Evolutionary conservation across 164 flowering plant genomes (phyloP), one percentile per base, ranked within the genome.

Genomic region (Tetracentron sinense): DNA sequence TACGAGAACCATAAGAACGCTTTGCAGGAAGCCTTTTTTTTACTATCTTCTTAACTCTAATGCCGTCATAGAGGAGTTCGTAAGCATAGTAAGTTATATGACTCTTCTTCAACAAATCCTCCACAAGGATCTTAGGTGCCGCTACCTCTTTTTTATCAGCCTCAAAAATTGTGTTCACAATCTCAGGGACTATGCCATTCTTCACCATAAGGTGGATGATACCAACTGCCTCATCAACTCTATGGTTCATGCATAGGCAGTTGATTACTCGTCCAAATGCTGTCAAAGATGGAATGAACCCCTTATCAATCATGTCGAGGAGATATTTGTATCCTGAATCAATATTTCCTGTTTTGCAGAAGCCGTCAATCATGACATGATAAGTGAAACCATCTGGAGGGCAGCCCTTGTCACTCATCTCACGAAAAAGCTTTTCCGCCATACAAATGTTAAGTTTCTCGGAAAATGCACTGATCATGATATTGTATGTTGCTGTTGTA

Each of bases 91-190:
- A 88, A 55, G 85, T 86, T 70, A 90, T 83, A 73, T 73, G 70
- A 54, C 88, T 59, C 70, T 83, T 88, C 81, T 77, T 92, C 75
- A 92, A 68, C 78, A 92, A 65, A 60, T 90, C 85, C 49, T 90
- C 94, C 62, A 93, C 81, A 49, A 90, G 81, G 58, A 93, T 85
- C 77, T 90, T 93, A 26, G 98, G 96, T 59, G 95, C 93, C 16
- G 90, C 96, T n/a, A 86, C 71, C 68, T 62, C 84, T 80, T 54
- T 89, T 70, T 89, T 92, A 69, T 83, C 85, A 60, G 85, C 81
- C 58, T 81, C 86, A 66, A 86, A 85, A 31, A 92, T 90, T n/a
- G 83, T 77, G 62, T 79, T 69, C 65, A 92, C 95, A 21, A 68
- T 79, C 64, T 90, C 88, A 50, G 98, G 98, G 46, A 88, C 91